Evolutionary conservation across 306 rosid species (phyloP).

Genomic region (Urtica urens): DNA sequence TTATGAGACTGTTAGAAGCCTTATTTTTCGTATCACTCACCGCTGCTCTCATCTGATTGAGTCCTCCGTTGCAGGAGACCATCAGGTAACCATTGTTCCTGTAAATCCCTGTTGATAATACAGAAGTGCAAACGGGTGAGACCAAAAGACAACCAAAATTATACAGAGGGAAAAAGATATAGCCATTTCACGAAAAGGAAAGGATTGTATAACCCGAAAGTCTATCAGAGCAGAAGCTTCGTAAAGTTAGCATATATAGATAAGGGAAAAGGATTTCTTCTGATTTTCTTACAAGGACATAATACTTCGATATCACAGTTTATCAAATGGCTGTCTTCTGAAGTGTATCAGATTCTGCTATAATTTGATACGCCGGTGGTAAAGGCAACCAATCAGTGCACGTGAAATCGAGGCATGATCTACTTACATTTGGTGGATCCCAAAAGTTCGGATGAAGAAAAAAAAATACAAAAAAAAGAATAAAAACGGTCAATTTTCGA

Average conservation of each 20-base stretch:
- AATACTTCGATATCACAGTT: no score
- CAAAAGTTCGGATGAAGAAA: background rate
- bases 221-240: background rate
- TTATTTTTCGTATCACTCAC: constrained; percentile 39
- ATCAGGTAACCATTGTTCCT: constrained; percentile 87
- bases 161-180: background rate
- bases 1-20: background rate
- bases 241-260: background rate
- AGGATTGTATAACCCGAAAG: background rate
- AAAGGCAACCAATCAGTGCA: no score
- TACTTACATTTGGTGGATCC: no score
- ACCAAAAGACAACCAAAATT: constrained; percentile 1
- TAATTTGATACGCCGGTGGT: no score
- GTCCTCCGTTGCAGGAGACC: constrained; percentile 96
- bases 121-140: constrained; percentile 4
- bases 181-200: background rate
- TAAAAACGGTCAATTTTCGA: background rate
- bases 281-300: background rate
- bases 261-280: background rate
- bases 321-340: no score
- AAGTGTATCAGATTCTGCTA: no score
- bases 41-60: constrained; percentile 98
- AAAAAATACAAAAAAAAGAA: background rate
- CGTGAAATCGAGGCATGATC: no score
- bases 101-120: constrained; percentile 48